Evolutionary conservation across 2,329 filamentous ascomycete species (phyloP), one percentile per base, ranked within the genome.

Genomic region (Dactylellina parvicollis): DNA sequence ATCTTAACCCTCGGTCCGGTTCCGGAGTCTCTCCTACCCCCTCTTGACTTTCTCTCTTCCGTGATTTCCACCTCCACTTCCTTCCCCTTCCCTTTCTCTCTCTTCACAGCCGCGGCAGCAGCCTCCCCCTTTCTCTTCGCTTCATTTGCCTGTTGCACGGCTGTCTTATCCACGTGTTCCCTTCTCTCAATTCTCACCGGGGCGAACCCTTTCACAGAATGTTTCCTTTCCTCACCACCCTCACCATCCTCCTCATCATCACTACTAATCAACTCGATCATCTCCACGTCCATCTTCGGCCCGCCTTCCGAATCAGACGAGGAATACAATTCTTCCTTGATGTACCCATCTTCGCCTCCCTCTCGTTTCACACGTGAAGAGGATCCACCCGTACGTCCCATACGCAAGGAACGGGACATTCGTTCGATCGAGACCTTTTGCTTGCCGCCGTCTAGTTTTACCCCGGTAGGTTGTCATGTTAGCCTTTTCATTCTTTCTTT

Each of bases 281-380:
- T 75, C 47, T 77, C 76, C 18, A 78, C 74, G 36, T 78, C 76
- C 20, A 77, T 71, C 44, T 75, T 76, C 8, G 75, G 70, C 7
- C 75, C 76, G 5, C 76, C 76, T 38, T 75, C 74, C 32, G 75
- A 76, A 12, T 75, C 74, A 0, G 76, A 78, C 26, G 66, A 71
- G 9, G 67, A 69, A 40, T 76, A 77, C 1, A 56, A 40, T 18
- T 60, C 66, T 20, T 62, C 57, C 40, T 76, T 75, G n/a, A 66
- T 20, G 7, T 76, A 54, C 12, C 57, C 71, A 20, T 60, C 55
- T n/a, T 75, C 71, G 1, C 57, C 59, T 1, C 52, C 47, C 44
- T 74, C 70, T n/a, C 61, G 61, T 32, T 74, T 74, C 9, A 62
- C 10, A 18, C 50, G 56, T 12, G 47, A 66, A 10, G 56, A 55